Evolutionary conservation across 23 red algal species (phyloP).

Genomic region (Gracilaria gracilis): DNA sequence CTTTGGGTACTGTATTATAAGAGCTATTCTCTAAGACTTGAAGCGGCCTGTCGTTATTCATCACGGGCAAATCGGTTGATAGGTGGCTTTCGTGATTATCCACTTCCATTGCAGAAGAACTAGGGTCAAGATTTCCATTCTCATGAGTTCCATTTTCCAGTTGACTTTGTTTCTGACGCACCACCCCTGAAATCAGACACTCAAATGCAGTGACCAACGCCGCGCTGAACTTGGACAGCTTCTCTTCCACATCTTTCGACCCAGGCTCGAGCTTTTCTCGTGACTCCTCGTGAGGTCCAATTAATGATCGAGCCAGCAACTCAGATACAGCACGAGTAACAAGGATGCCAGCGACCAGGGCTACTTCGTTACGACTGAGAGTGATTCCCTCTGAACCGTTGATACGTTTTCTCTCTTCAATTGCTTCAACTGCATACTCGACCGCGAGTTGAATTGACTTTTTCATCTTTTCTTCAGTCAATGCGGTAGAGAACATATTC

Average conservation of each 20-base stretch:
- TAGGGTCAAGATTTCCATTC: not conserved
- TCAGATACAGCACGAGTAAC: conserved; percentile 19
- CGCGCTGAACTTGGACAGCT: not conserved
- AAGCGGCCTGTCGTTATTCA: not conserved
- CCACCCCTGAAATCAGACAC: not conserved
- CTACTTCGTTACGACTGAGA: not conserved
- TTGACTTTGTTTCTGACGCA: not conserved
- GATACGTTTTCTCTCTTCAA: not conserved
- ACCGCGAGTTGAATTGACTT: not conserved
- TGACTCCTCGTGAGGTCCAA: not conserved
- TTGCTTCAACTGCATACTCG: not conserved
- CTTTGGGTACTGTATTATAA: not conserved
- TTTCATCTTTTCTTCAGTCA: conserved; percentile 12
- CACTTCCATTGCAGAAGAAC: conserved; percentile 5
- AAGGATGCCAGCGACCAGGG: not conserved
- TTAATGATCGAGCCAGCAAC: not conserved
- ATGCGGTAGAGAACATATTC: not conserved
- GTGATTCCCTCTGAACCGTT: too few relatives aligned
- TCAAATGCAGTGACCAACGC: conserved; percentile 21
- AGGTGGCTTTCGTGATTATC: not conserved
- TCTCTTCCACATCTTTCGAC: not conserved
- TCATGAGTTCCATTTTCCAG: not conserved
- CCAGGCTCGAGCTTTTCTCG: not conserved
- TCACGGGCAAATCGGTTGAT: not conserved
- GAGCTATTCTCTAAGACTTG: conserved; percentile 4